These are phyloP conservation scores for Syncephalis fuscata DNA, from an alignment of 371 early-diverging fungal genomes.

Conservation along the genomic window DNA sequence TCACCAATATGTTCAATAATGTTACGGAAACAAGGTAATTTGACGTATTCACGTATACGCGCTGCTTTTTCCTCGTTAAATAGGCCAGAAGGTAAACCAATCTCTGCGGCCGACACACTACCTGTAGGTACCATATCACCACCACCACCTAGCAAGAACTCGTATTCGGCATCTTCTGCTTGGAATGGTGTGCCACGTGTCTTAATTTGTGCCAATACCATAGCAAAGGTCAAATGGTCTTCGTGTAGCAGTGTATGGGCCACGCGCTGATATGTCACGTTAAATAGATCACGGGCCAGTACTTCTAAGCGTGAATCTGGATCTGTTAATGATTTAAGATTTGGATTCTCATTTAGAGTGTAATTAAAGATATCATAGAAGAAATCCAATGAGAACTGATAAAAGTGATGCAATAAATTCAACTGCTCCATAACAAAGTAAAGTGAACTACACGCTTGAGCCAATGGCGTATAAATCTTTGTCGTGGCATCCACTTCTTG, in stretches of 20 bases:
- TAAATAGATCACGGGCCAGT: slow-evolving; percentile 70
- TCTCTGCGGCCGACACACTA: slow-evolving; percentile 15
- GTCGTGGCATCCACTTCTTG: slow-evolving; percentile 88
- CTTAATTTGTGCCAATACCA: slow-evolving; percentile 77
- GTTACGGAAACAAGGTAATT: slow-evolving; percentile 31
- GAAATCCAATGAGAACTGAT: slow-evolving; percentile 95
- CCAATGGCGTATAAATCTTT: slow-evolving; percentile 77
- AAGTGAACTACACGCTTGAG: slow-evolving; percentile 79
- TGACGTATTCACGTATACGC: slow-evolving; percentile 28
- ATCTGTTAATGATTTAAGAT: slow-evolving; percentile 52
- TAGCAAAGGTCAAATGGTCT: slow-evolving; percentile 77
- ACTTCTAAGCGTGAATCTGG: slow-evolving; percentile 53
- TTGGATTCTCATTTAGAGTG: slow-evolving; percentile 65
- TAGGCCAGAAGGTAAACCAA: slow-evolving; percentile 22
- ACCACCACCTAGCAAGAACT: slow-evolving; percentile 38
- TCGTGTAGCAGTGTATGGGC: slow-evolving; percentile 77
- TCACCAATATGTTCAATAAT: slow-evolving; percentile 30
- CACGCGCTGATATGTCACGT: slow-evolving; percentile 62
- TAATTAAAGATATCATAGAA: slow-evolving; percentile 87
- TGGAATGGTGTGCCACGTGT: slow-evolving; percentile 34
- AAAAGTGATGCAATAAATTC: slow-evolving; percentile 75
- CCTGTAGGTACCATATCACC: slow-evolving; percentile 27
- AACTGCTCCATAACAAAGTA: slow-evolving; percentile 95
- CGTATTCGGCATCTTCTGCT: slow-evolving; percentile 57
- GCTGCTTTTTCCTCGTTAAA: slow-evolving; percentile 42